These are phyloP conservation scores for Selaginella moellendorffii DNA, from an alignment of 75 land plant genomes.

Conservation along the genomic window DNA sequence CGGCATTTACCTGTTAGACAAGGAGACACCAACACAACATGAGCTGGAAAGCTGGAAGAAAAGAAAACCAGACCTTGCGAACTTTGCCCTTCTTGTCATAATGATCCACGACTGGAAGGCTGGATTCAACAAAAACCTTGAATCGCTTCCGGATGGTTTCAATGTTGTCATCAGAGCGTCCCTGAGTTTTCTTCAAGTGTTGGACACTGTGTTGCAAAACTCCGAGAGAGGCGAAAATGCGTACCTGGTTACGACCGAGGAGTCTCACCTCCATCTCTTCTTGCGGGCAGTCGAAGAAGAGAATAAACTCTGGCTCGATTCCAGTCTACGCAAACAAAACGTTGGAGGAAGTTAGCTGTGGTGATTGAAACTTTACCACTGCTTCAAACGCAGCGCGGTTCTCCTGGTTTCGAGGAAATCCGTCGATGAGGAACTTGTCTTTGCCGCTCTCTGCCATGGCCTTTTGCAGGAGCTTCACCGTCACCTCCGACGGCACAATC, in stretches of 20 bases:
- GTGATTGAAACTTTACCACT: constrained; percentile 18
- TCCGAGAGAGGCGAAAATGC: not conserved
- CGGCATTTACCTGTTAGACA: constrained; percentile 45
- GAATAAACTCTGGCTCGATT: constrained; percentile 58
- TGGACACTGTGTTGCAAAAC: constrained; percentile 6
- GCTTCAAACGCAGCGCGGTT: constrained; percentile 84
- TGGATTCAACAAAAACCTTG: constrained; percentile 68
- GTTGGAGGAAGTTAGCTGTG: not conserved
- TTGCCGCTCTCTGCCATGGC: constrained; percentile 72
- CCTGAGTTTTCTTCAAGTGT: too few species aligned
- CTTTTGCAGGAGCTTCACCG: constrained; percentile 67
- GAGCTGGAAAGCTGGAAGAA: not conserved
- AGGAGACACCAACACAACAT: not conserved
- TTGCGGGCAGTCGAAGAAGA: constrained; percentile 70
- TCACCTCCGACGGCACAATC: constrained; percentile 91
- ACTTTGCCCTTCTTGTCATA: constrained; percentile 52
- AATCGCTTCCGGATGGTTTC: constrained; percentile 85
- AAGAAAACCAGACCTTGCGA: constrained; percentile 39
- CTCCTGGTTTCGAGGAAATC: constrained; percentile 95
- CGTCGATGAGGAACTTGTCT: constrained; percentile 89
- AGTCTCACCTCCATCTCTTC: constrained; percentile 79
- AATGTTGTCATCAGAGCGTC: constrained; percentile 84
- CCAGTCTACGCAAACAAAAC: constrained; percentile 31
- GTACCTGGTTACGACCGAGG: constrained; percentile 55
- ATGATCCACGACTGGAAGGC: constrained; percentile 61